These are phyloP conservation scores for Curvularia spicifera DNA, from an alignment of 2,329 filamentous ascomycete species.

Conservation along the genomic window DNA sequence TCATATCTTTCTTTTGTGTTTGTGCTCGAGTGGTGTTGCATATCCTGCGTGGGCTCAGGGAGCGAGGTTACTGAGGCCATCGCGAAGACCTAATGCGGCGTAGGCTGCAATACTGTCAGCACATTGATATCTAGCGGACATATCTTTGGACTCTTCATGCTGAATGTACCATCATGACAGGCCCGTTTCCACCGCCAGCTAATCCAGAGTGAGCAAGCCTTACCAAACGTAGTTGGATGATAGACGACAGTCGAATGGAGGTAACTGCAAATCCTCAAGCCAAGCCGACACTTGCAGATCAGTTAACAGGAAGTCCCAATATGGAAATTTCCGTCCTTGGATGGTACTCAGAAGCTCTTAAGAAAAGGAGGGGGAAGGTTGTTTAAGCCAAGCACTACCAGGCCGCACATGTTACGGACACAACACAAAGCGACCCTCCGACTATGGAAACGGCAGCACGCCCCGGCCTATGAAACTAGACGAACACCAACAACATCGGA, in stretches of 20 bases:
- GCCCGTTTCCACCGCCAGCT: not conserved
- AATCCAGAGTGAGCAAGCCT: conserved; percentile 7
- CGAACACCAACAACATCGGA: not conserved
- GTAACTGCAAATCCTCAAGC: not conserved
- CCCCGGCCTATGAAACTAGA: not conserved
- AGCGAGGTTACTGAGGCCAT: conserved; percentile 36
- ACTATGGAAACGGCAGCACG: not conserved
- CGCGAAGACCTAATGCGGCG: conserved; percentile 7
- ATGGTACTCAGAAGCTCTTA: not conserved
- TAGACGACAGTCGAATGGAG: conserved; percentile 3
- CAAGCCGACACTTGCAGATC: not conserved
- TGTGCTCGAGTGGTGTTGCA: conserved; percentile 28
- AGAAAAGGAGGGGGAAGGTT: not conserved
- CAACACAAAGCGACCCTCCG: conserved; percentile 7
- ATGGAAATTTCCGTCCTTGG: not conserved
- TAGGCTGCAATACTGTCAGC: conserved; percentile 14
- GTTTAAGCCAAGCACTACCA: not conserved
- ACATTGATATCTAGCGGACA: not conserved
- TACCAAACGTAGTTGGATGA: conserved; percentile 8
- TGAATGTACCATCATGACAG: not conserved
- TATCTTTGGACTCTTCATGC: not conserved
- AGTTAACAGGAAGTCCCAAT: not conserved
- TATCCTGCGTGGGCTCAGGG: conserved; percentile 25
- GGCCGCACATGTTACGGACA: not conserved
- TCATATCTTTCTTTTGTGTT: conserved; percentile 33